Conservation (phyloP, 495 filamentous ascomycete species). For the Trichoderma reesei region DNA sequence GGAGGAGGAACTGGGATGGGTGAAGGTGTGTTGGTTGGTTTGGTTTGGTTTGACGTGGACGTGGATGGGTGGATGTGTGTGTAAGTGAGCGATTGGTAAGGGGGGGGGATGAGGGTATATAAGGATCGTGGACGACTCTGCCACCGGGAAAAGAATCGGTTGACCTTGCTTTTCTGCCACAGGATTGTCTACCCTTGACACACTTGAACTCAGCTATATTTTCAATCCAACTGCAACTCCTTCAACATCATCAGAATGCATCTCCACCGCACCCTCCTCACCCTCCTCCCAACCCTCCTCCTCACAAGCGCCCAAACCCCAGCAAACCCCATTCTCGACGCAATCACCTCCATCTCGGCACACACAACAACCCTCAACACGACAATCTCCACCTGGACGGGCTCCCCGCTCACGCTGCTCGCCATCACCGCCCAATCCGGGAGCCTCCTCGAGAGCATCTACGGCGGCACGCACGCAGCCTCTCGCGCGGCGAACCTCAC, state of each 20-base stretch:
- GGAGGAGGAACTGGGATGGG: no score
- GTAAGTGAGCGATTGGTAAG: neutral
- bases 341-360: conserved; percentile 20
- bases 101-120: neutral
- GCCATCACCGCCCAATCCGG: conserved; percentile 22
- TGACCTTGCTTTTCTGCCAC: no score
- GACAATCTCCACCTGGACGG: conserved; percentile 20
- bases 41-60: no score
- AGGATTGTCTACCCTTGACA: no score
- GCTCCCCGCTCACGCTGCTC: conserved; percentile 18
- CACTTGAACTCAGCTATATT: neutral
- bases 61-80: neutral
- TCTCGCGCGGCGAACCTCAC: conserved; percentile 18
- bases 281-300: neutral
- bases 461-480: conserved; percentile 22
- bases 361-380: conserved; percentile 21
- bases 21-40: no score
- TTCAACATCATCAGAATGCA: neutral
- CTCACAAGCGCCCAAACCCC: conserved; percentile 8
- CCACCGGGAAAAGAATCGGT: neutral
- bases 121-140: neutral
- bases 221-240: neutral
- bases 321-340: conserved; percentile 19
- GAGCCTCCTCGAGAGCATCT: conserved; percentile 22
- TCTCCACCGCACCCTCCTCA: neutral